Percentiles rank a stretch among this genome's conserved stretches.
phyloP scores from a whole-genome alignment of 192 early-diverging fungal species.

The Kappamyces sp. region DNA sequence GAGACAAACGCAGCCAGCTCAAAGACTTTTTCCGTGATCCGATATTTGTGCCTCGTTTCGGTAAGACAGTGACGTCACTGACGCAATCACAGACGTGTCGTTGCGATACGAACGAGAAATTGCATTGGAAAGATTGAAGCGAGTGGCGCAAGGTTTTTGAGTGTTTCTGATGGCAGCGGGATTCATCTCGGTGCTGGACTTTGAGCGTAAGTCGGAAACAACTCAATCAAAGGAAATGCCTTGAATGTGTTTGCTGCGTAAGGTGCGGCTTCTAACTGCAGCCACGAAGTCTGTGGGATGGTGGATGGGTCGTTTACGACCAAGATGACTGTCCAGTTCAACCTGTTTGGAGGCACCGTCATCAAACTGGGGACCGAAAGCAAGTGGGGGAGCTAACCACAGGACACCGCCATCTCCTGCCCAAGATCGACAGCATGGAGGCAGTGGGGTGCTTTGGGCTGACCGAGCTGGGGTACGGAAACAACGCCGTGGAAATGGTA shows the following conservation, averaged over 20 bases:
- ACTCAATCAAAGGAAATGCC: too few species aligned
- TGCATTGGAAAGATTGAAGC: conserved; percentile 41
- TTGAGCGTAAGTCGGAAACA: too few species aligned
- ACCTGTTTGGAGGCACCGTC: conserved; percentile 62
- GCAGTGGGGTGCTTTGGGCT: conserved; percentile 70
- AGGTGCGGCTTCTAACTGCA: conserved; percentile 27
- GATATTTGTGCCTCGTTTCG: conserved; percentile 56
- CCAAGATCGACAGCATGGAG: conserved; percentile 58
- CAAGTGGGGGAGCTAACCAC: too few species aligned
- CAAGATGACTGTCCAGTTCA: conserved; percentile 64
- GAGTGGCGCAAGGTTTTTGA: conserved; percentile 26
- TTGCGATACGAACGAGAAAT: conserved; percentile 59
- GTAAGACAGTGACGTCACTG: too few species aligned
- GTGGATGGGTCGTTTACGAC: conserved; percentile 68
- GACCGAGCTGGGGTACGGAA: conserved; percentile 75
- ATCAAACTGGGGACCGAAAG: conserved; percentile 69
- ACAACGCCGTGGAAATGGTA: conserved; percentile 80
- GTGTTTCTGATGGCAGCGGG: conserved; percentile 33
- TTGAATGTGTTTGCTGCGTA: conserved; percentile 49
- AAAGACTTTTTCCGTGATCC: conserved; percentile 26
- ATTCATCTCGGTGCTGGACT: conserved; percentile 62
- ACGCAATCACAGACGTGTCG: too few species aligned
- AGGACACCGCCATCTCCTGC: conserved; percentile 60
- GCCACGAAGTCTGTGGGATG: conserved; percentile 72
- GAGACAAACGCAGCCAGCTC: conserved; percentile 25